phyloP scores from a whole-genome alignment of 352 stramenopile species.

The Pythium periplocum region DNA sequence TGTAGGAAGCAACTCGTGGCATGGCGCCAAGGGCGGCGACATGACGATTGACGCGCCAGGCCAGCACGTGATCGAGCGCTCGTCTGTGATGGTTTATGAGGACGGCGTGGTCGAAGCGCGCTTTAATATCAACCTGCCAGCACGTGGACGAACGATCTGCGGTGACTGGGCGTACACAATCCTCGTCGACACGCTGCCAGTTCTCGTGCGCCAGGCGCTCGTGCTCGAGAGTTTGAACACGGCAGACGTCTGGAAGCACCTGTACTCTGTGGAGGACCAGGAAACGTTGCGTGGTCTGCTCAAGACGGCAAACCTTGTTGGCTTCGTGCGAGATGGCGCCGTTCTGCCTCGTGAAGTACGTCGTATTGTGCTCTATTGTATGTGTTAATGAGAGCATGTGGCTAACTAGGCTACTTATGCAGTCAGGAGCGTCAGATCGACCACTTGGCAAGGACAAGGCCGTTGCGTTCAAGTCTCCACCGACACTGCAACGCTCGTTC shows the following conservation, averaged over 20 bases:
- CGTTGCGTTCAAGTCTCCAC: constrained; percentile 83
- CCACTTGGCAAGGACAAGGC: constrained; percentile 37
- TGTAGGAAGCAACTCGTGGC: constrained; percentile 62
- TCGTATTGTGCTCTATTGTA: too few relatives aligned
- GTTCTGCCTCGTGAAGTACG: constrained; percentile 83
- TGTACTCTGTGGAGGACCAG: constrained; percentile 93
- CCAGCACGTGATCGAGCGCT: constrained; percentile 94
- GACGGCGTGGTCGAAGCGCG: constrained; percentile 87
- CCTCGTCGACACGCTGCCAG: constrained; percentile 85
- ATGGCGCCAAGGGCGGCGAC: constrained; percentile 91
- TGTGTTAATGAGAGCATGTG: too few relatives aligned
- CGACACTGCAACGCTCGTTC: constrained; percentile 78
- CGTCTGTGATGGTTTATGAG: constrained; percentile 74
- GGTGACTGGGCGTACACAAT: constrained; percentile 91
- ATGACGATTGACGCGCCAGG: constrained; percentile 90
- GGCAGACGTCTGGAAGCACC: constrained; percentile 69
- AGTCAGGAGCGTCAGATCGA: constrained; percentile 57
- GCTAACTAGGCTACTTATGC: background rate
- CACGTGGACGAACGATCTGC: constrained; percentile 90
- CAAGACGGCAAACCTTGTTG: constrained; percentile 74
- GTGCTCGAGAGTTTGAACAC: constrained; percentile 70
- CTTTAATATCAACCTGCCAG: constrained; percentile 95
- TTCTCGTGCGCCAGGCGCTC: constrained; percentile 79
- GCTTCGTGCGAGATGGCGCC: constrained; percentile 91
- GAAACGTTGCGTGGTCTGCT: constrained; percentile 84